Evolutionary conservation across 176 grass and related monocot genomes (phyloP), one percentile per base, ranked within the genome.

Genomic region (Oryza meyeriana): DNA sequence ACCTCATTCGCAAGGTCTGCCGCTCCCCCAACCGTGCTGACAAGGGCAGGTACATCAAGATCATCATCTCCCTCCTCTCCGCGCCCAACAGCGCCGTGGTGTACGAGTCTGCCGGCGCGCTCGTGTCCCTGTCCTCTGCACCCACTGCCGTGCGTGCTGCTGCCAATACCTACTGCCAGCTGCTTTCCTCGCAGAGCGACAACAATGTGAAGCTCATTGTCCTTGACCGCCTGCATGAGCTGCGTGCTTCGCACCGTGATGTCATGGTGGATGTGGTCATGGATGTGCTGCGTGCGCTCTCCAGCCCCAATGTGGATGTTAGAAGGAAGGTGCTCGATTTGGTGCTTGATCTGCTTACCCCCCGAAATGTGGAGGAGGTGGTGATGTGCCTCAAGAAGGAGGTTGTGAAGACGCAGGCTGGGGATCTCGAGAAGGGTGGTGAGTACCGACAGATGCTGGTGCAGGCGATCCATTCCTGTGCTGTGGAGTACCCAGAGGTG

Each of bases 381-480:
- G 90, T 93, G 63, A 74, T 89, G 33, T 79, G 81, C 65, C 84
- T 93, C 58, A 89, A 93, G 47, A 93, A 93, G 63, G 90, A 93
- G 87, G 90, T 93, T 48, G 84, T 89, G 4, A 93, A 93, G 80
- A 93, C 90, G 4, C 90, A 93, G 70, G 77, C 72, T 0, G 75
- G 76, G 3, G 90, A 93, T 25, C 69, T 85, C 11, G 90, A 93
- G 84, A 93, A 89, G 84, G 74, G 82, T 6, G 87, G 90, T 0
- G 90, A 93, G 9, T 93, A 89, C 87, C 79, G 90, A 5, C 90
- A 93, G 80, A 93, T 93, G 90, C 57, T 93, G n/a, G 87, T 93
- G 13, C 87, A 93, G 78, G 87, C 90, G 5, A 93, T 93, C 26
- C 90, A 93, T 79, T 34, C 71, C 7, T 93, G 90, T 8, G 75